Conservation (phyloP, 306 rosid species). For the Dryas drummondii region DNA sequence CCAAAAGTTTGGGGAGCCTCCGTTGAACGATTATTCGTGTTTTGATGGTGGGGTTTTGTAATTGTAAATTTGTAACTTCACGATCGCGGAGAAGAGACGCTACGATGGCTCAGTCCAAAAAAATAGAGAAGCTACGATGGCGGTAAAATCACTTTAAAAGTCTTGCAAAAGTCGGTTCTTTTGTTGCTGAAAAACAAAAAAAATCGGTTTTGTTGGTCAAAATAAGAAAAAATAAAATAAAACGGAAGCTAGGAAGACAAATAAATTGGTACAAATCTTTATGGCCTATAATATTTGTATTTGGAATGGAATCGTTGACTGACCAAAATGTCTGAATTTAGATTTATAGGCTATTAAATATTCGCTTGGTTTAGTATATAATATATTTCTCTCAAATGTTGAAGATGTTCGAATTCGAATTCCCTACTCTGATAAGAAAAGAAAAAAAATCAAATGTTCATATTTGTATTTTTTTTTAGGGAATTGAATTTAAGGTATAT, state of each 20-base stretch:
- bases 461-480: too few species aligned
- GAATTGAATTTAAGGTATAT: too few species aligned
- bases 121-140: not conserved
- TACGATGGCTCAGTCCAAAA: not conserved
- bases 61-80: not conserved
- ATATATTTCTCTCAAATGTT: too few species aligned
- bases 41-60: not conserved
- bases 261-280: not conserved
- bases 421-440: too few species aligned
- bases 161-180: too few species aligned
- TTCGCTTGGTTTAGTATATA: too few species aligned
- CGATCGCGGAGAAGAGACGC: not conserved
- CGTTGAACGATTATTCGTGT: not conserved
- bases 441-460: too few species aligned
- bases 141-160: conserved; percentile 13
- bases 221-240: not conserved
- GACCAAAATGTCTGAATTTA: not conserved
- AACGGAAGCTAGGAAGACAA: not conserved
- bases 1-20: not conserved
- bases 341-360: not conserved
- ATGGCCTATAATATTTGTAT: not conserved
- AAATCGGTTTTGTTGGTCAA: not conserved
- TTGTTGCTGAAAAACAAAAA: not conserved
- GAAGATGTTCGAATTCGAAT: too few species aligned
- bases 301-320: not conserved